Percentiles rank a stretch among this genome's conserved stretches.
phyloP scores from a whole-genome alignment of 148 eudicot species.

The Camellia sinensis region DNA sequence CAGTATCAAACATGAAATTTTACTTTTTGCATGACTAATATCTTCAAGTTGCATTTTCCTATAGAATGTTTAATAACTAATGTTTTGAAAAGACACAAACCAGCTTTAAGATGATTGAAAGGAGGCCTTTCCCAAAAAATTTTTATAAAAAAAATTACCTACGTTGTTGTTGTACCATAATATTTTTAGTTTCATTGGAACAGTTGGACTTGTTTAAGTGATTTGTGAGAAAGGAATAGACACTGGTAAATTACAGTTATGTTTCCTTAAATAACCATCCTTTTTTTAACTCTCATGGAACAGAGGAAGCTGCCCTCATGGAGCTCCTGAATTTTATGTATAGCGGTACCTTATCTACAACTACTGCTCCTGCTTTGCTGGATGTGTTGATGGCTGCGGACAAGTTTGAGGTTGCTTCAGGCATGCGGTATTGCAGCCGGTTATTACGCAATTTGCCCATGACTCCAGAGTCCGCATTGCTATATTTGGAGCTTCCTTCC shows the following conservation, averaged over 20 bases:
- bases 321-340: conserved; percentile 83
- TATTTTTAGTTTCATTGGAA: conserved; percentile 2
- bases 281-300: conserved; percentile 18
- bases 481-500: conserved; percentile 77
- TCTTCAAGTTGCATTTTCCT: neutral
- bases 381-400: conserved; percentile 89
- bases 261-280: neutral
- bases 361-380: conserved; percentile 59
- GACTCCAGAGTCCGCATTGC: conserved; percentile 76
- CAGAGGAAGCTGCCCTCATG: conserved; percentile 86
- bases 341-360: conserved; percentile 54
- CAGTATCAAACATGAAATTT: neutral
- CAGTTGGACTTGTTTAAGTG: neutral
- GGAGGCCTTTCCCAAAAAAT: neutral
- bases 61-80: neutral
- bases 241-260: neutral
- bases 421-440: conserved; percentile 75
- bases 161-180: neutral
- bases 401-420: conserved; percentile 85
- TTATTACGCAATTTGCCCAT: conserved; percentile 58
- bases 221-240: neutral
- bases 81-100: neutral
- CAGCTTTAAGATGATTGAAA: conserved; percentile 7
- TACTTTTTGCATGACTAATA: conserved; percentile 7
- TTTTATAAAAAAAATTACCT: neutral